These are phyloP conservation scores for Colletotrichum filicis DNA, from an alignment of 2,329 filamentous ascomycete genomes.

Conservation along the genomic window DNA sequence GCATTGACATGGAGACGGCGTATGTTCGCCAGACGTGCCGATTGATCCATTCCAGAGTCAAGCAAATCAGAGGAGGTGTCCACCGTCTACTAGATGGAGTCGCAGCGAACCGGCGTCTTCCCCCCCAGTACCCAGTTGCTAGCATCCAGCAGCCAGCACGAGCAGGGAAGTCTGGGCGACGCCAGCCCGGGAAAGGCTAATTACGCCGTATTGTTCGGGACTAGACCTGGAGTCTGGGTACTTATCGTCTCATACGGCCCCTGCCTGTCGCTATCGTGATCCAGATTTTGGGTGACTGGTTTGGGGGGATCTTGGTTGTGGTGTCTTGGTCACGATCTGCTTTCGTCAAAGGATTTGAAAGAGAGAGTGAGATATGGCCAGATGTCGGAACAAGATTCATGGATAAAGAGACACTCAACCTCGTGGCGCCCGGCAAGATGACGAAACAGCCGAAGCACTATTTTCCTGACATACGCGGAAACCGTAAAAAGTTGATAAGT, in stretches of 20 bases:
- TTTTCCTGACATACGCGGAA: neutral
- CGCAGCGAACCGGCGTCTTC: constrained; percentile 5
- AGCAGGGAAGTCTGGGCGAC: constrained; percentile 22
- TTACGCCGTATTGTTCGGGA: constrained; percentile 24
- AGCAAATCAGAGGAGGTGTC: constrained; percentile 20
- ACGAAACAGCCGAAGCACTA: neutral
- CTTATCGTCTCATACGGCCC: constrained; percentile 19
- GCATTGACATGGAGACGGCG: constrained; percentile 19
- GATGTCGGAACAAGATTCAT: neutral
- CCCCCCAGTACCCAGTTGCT: neutral
- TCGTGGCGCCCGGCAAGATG: neutral
- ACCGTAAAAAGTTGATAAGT: neutral
- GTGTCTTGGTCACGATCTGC: neutral
- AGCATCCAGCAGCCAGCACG: neutral
- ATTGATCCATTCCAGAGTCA: constrained; percentile 29
- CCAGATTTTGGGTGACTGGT: neutral
- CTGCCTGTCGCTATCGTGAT: constrained; percentile 11
- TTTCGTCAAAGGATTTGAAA: neutral
- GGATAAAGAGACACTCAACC: neutral
- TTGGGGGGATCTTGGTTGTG: neutral
- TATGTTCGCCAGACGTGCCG: constrained; percentile 28
- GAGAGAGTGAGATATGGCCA: neutral
- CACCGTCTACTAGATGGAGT: constrained; percentile 16
- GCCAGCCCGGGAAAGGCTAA: constrained; percentile 33
- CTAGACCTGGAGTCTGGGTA: neutral